These are phyloP conservation scores for Schizophyllum commune DNA, from an alignment of 1,284 basidiomycete species.

Conservation along the genomic window DNA sequence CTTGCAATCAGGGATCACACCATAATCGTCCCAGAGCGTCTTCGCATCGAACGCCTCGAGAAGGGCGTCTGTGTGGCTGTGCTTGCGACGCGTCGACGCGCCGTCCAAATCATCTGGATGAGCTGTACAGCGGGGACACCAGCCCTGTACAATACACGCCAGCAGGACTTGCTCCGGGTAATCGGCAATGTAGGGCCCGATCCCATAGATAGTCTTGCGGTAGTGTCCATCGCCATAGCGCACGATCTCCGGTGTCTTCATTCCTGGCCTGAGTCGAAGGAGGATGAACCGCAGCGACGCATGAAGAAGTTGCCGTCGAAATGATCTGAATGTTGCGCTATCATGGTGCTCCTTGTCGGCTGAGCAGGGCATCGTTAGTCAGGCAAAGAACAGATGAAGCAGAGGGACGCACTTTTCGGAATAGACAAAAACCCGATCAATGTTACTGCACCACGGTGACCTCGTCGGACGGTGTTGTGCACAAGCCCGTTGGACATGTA, in stretches of 20 bases:
- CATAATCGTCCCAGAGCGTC: slow-evolving; percentile 4
- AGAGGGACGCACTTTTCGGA: slow-evolving; percentile 21
- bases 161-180: slow-evolving; percentile 18
- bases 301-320: slow-evolving; percentile 15
- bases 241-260: slow-evolving; percentile 12
- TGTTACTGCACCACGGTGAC: slow-evolving; percentile 19
- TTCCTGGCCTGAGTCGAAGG: slow-evolving; percentile 8
- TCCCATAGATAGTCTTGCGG: slow-evolving; percentile 13
- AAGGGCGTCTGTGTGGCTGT: slow-evolving; percentile 7
- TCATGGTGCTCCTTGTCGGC: neutral
- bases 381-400: neutral
- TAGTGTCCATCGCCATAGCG: slow-evolving; percentile 17
- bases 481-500: slow-evolving; percentile 25
- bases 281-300: slow-evolving; percentile 10
- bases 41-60: slow-evolving; percentile 6
- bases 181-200: slow-evolving; percentile 19
- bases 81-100: neutral
- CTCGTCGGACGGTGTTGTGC: slow-evolving; percentile 20
- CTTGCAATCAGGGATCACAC: neutral
- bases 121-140: slow-evolving; percentile 11
- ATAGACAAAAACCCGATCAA: slow-evolving; percentile 25
- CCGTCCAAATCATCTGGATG: slow-evolving; percentile 4
- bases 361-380: too few relatives aligned
- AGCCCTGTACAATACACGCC: slow-evolving; percentile 14
- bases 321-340: slow-evolving; percentile 9